Evolutionary conservation across 441 rosid genomes (phyloP).

Genomic region (Euphorbia celastroides): DNA sequence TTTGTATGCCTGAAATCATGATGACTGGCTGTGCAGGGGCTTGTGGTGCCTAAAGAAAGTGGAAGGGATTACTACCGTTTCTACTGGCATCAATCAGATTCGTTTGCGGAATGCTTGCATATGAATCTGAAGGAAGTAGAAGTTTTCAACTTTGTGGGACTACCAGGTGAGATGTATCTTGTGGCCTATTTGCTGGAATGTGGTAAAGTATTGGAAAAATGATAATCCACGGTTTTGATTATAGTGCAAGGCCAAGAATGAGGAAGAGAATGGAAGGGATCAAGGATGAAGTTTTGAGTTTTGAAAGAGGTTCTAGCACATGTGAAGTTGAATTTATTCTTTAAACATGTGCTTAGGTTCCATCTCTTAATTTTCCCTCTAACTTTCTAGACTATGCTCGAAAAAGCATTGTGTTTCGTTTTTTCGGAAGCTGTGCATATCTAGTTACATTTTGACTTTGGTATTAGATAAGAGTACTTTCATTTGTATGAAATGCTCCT

Average conservation of each 20-base stretch:
- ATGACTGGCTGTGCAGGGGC: constrained; percentile 4
- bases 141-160: constrained; percentile 11
- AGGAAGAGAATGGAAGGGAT: neutral
- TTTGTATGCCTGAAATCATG: neutral
- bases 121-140: neutral
- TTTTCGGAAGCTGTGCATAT: neutral
- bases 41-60: constrained; percentile 3
- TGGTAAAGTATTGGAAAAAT: neutral
- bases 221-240: constrained; percentile 1
- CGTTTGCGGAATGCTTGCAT: neutral
- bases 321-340: neutral
- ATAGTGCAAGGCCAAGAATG: constrained; percentile 3
- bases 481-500: neutral
- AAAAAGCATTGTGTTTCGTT: neutral
- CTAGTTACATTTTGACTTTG: neutral
- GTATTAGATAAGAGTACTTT: neutral
- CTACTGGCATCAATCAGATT: neutral
- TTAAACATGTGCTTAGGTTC: neutral
- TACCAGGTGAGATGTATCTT: constrained; percentile 3
- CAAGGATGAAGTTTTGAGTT: neutral
- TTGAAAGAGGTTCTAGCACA: neutral
- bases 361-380: neutral
- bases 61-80: neutral
- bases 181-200: constrained; percentile 2
- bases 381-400: neutral